Base-by-base conservation (phyloP, 805 yeast genomes). In the Metschnikowia proteae region DNA sequence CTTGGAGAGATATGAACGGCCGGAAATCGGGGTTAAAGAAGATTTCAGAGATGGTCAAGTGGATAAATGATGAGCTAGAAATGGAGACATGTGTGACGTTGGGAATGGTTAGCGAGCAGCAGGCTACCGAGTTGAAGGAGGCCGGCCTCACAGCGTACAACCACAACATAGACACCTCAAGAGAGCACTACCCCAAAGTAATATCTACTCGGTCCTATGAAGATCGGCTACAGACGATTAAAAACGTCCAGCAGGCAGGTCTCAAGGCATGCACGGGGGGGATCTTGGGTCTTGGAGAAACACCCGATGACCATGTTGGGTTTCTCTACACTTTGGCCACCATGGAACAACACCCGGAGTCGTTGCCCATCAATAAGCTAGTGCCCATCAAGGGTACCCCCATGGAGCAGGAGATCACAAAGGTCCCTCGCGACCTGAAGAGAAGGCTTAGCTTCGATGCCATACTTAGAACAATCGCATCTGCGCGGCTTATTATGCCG, bases 1-100 rank as follows among this genome's bases (percentile, higher is more conserved):
- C 94, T 2, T 87, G 92, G 94, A 76, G 94, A 62, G 92, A 85
- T 52, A 86, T 86, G 94, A 70, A 71, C 43, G 92, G 94, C 13
- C 71, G 94, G 43, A 86, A 84, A 63, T 76, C 81, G 13, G 88
- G 85, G 0, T 61, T 86, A 52, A 78, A 75, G 50, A 78, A 71
- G 52, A 84, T 86, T 48, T 69, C 79, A 26, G 78, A 79, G 44
- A 86, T 86, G 91, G 82, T 86, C 31, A 62, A 69, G 28, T 76
- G 70, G 48, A 83, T 86, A 43, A 81, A 84, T 57, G 58, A 62
- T 32, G 82, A 78, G 25, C 63, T 86, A 63, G 82, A 83, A 0
- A 70, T 87, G 80, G 94, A 87, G 62, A 79, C 84, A 10, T 86
- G 94, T 67, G 92, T 86, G 11, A 86, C 94, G 1, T 66, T 86